Evolutionary conservation across 2,329 filamentous ascomycete genomes (phyloP).

Genomic region (Pyrenochaeta sp.): DNA sequence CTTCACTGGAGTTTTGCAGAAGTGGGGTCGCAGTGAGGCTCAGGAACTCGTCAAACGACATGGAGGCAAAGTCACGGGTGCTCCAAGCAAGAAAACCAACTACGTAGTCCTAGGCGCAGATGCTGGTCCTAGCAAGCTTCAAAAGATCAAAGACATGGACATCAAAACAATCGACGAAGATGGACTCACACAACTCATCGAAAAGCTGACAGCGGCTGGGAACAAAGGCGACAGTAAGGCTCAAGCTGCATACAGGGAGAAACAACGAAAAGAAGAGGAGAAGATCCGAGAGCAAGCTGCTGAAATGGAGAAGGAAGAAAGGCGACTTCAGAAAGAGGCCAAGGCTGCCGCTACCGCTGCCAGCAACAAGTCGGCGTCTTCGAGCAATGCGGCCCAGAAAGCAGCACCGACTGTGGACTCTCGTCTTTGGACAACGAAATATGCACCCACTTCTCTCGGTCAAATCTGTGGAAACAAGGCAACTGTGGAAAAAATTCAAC

Average conservation of each 20-base stretch:
- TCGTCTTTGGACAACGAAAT: slow-evolving; percentile 88
- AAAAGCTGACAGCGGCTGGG: slow-evolving; percentile 80
- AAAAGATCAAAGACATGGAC: slow-evolving; percentile 79
- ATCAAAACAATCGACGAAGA: slow-evolving; percentile 95
- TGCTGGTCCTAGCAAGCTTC: slow-evolving; percentile 90
- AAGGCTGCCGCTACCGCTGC: slow-evolving; percentile 43
- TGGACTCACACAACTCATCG: slow-evolving; percentile 87
- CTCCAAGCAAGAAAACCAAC: slow-evolving; percentile 90
- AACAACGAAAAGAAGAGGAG: slow-evolving; percentile 82
- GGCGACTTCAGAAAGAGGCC: slow-evolving; percentile 67
- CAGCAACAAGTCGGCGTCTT: slow-evolving; percentile 47
- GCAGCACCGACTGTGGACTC: slow-evolving; percentile 38
- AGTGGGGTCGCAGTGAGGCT: slow-evolving; percentile 82
- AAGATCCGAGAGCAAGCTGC: slow-evolving; percentile 81
- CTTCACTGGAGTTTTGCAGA: slow-evolving; percentile 87
- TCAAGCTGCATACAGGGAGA: slow-evolving; percentile 83
- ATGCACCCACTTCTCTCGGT: slow-evolving; percentile 81
- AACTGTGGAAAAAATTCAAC: slow-evolving; percentile 86
- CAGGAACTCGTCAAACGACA: slow-evolving; percentile 89
- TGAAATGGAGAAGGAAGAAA: slow-evolving; percentile 91
- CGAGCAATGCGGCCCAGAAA: slow-evolving; percentile 19
- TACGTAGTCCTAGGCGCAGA: slow-evolving; percentile 92
- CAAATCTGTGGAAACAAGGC: slow-evolving; percentile 97
- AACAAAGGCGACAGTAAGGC: slow-evolving; percentile 77
- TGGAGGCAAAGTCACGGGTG: slow-evolving; percentile 86